Evolutionary conservation across 768 basidiomycete genomes (phyloP), one percentile per base, ranked within the genome.

Genomic region (Asterophora lycoperdoides): DNA sequence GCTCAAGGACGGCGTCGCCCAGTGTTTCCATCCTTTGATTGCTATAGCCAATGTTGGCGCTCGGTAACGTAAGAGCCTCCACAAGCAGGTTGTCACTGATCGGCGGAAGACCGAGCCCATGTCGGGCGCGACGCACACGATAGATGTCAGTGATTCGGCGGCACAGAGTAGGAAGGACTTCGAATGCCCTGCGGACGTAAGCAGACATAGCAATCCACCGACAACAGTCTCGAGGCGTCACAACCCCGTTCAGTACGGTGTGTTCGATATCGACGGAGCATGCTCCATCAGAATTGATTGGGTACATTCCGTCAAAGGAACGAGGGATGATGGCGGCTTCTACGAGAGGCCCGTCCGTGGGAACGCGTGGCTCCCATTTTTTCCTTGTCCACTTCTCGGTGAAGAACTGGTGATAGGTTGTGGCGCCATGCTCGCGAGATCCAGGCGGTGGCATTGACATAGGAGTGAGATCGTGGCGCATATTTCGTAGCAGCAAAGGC

Each of bases 21-120:
- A 94, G 70, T 0, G 90, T 93, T 63, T 95, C 93, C 47, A 94
- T 63, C 0, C 89, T 80, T 58, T 95, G 89, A 54, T 93, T 94
- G 64, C 77, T 89, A 68, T 80, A 90, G 8, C 77, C 76, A 6
- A 80, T 75, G 29, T 60, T 60, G 5, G 84, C 76, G 30, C 74
- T 73, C 1, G 92, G 93, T 9, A 91, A 68, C 1, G 89, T 91
- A 18, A 89, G 74, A 5, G 88, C 89, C 60, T 92, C 84, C 2
- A 83, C 71, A 38, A 92, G 72, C 6, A 80, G 69, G 34, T 80
- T 69, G 30, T 78, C 74, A 1, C 62, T 55, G 41, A 92, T 78
- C 1, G 75, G 65, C 2, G 88, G 86, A 17, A 93, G 72, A 9
- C 73, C 71, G 28, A 92, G 75, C 35, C 77, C 72, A 13, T 70